A percentile compares a stretch with the other conserved stretches of the same genome.
phyloP scores from a whole-genome alignment of 139 green algal species.

The Chlorella sp. region DNA sequence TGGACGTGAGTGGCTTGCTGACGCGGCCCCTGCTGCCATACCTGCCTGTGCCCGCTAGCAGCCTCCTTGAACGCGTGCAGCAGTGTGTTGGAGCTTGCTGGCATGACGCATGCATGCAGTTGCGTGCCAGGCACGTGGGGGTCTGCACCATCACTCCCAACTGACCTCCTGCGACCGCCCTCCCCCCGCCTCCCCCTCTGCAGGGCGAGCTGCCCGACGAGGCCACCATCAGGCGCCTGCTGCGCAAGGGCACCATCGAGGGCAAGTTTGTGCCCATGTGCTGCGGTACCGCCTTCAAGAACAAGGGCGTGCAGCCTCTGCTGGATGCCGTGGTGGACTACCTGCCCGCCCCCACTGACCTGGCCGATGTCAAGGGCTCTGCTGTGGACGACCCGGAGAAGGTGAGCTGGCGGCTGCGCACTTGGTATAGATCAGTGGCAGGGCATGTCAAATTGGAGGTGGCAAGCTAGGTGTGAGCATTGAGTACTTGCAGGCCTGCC shows the following conservation, averaged over 20 bases:
- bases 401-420: too few relatives aligned
- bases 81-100: too few relatives aligned
- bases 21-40: too few relatives aligned
- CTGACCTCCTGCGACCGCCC: too few relatives aligned
- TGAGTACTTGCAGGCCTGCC: too few relatives aligned
- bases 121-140: background rate
- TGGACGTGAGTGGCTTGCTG: conserved; percentile 62
- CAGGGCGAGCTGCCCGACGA: conserved; percentile 90
- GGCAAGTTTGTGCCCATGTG: conserved; percentile 92
- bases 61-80: too few relatives aligned
- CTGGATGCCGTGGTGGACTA: conserved; percentile 97
- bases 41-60: too few relatives aligned
- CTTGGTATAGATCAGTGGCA: too few relatives aligned
- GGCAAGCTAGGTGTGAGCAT: too few relatives aligned
- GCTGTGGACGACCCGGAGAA: conserved; percentile 58
- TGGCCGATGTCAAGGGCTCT: conserved; percentile 50
- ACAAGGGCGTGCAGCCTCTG: conserved; percentile 99
- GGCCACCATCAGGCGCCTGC: conserved; percentile 83
- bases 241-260: conserved; percentile 93
- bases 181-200: background rate
- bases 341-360: conserved; percentile 94
- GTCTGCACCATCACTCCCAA: too few relatives aligned
- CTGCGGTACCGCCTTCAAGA: conserved; percentile 99
- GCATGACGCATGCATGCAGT: too few relatives aligned
- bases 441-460: too few relatives aligned